These are phyloP conservation scores for Colletotrichum tropicicola DNA, from an alignment of 2,329 filamentous ascomycete genomes.

Conservation along the genomic window DNA sequence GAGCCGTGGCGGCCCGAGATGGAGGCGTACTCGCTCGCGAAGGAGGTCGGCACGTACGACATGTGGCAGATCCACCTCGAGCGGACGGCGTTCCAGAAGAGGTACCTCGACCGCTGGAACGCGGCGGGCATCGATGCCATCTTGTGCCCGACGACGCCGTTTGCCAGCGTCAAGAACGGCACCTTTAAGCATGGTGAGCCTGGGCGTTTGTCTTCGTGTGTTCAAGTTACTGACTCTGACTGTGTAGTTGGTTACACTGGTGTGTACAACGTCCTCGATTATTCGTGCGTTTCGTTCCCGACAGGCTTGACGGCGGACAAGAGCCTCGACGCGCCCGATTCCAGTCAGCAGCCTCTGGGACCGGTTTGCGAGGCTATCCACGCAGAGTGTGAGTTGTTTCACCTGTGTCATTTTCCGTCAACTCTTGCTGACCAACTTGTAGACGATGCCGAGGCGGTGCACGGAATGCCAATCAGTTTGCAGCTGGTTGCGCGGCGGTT, in stretches of 20 bases:
- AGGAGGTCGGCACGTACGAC: conserved; percentile 50
- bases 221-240: neutral
- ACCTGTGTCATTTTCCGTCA: too few species aligned
- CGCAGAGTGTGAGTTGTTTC: conserved; percentile 49
- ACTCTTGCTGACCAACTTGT: neutral
- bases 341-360: conserved; percentile 44
- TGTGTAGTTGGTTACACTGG: conserved; percentile 57
- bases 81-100: conserved; percentile 54
- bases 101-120: conserved; percentile 56
- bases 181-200: conserved; percentile 52
- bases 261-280: conserved; percentile 59
- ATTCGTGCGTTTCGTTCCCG: conserved; percentile 56
- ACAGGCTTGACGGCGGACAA: conserved; percentile 52
- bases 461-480: conserved; percentile 53
- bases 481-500: conserved; percentile 53
- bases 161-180: conserved; percentile 51
- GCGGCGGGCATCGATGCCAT: conserved; percentile 66
- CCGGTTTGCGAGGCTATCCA: conserved; percentile 47
- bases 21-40: conserved; percentile 40
- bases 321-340: conserved; percentile 42
- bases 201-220: neutral
- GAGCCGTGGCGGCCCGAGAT: conserved; percentile 54
- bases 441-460: conserved; percentile 50
- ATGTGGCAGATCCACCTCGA: conserved; percentile 59
- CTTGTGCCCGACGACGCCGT: conserved; percentile 64